Percentiles rank a stretch among this genome's conserved stretches.
Conservation (phyloP, 2,329 filamentous ascomycete species). For the Neonectria neomacrospora region DNA sequence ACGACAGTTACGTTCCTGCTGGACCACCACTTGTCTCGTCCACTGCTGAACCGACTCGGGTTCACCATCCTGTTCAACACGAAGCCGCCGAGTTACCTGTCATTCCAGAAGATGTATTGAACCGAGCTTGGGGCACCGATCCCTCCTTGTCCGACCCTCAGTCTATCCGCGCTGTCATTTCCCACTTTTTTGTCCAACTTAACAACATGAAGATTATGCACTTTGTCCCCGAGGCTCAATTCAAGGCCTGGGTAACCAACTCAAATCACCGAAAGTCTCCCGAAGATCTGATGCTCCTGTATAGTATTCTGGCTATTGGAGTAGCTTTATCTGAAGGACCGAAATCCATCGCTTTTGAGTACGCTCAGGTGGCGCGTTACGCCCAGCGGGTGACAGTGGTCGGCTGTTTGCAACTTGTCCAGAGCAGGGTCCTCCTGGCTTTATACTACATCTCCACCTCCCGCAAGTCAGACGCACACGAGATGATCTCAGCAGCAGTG, state of each 20-base stretch:
- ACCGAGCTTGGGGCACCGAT: slow-evolving; percentile 62
- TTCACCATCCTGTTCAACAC: slow-evolving; percentile 51
- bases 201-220: slow-evolving; percentile 55
- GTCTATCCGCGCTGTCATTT: slow-evolving; percentile 52
- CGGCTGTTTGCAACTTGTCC: slow-evolving; percentile 69
- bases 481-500: slow-evolving; percentile 71
- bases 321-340: slow-evolving; percentile 53
- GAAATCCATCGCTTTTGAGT: slow-evolving; percentile 52
- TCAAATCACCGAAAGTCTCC: slow-evolving; percentile 51
- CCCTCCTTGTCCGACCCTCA: slow-evolving; percentile 58
- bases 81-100: slow-evolving; percentile 55
- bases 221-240: slow-evolving; percentile 55
- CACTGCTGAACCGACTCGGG: slow-evolving; percentile 52
- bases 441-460: slow-evolving; percentile 73
- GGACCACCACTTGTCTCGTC: slow-evolving; percentile 47
- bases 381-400: slow-evolving; percentile 53
- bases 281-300: slow-evolving; percentile 60
- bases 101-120: slow-evolving; percentile 61
- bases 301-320: slow-evolving; percentile 56
- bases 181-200: slow-evolving; percentile 56
- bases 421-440: slow-evolving; percentile 73
- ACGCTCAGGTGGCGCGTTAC: slow-evolving; percentile 65
- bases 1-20: slow-evolving; percentile 57
- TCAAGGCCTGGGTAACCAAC: slow-evolving; percentile 52
- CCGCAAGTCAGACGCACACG: slow-evolving; percentile 69